Conservation (phyloP, 2,329 filamentous ascomycete genomes). For the Botrytis tulipae region DNA sequence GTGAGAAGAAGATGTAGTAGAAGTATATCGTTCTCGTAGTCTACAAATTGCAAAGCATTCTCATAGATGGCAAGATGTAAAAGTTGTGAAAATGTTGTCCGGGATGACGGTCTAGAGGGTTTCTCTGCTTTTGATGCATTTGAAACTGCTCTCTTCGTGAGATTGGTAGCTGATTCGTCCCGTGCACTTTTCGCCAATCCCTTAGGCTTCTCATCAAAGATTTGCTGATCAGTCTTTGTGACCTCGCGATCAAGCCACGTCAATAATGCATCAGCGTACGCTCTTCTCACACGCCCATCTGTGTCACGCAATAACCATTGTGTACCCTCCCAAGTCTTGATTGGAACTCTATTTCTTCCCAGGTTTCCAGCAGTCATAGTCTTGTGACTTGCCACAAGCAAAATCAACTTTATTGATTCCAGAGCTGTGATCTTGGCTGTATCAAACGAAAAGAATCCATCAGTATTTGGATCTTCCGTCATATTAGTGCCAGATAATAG, state of each 20-base stretch:
- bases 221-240: slow-evolving; percentile 60
- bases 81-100: slow-evolving; percentile 67
- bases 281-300: slow-evolving; percentile 73
- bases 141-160: slow-evolving; percentile 61
- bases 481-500: slow-evolving; percentile 48
- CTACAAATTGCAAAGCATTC: slow-evolving; percentile 70
- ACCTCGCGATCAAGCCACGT: slow-evolving; percentile 87
- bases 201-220: slow-evolving; percentile 54
- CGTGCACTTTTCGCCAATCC: slow-evolving; percentile 40
- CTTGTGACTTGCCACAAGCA: slow-evolving; percentile 74
- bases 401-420: slow-evolving; percentile 75
- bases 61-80: slow-evolving; percentile 90
- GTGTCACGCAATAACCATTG: slow-evolving; percentile 86
- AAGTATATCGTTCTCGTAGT: slow-evolving; percentile 71
- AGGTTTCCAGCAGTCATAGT: slow-evolving; percentile 62
- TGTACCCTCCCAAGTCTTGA: slow-evolving; percentile 92
- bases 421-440: slow-evolving; percentile 66
- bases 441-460: slow-evolving; percentile 62
- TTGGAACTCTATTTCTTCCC: slow-evolving; percentile 69
- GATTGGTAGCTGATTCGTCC: slow-evolving; percentile 34
- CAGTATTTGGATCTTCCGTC: slow-evolving; percentile 51
- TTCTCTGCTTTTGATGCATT: slow-evolving; percentile 54
- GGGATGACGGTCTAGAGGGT: slow-evolving; percentile 23
- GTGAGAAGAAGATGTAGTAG: slow-evolving; percentile 74
- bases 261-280: slow-evolving; percentile 79